These are phyloP conservation scores for Macadamia integrifolia DNA, from an alignment of 164 flowering plant genomes.

Conservation along the genomic window DNA sequence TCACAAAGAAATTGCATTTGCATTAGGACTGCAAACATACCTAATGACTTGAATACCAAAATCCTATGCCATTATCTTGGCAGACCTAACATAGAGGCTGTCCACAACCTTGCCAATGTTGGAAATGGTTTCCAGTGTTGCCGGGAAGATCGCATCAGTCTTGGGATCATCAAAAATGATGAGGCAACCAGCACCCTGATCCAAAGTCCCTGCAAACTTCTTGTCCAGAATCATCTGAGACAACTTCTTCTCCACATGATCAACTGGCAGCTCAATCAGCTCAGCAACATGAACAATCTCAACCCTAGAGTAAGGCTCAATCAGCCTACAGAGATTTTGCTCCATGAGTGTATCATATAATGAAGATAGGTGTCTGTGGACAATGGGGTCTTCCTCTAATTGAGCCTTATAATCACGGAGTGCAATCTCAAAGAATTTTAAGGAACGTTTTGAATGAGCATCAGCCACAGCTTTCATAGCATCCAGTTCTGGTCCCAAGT, in stretches of 20 bases:
- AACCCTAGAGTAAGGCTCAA: conserved; percentile 61
- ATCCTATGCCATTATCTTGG: conserved; percentile 23
- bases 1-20: no score
- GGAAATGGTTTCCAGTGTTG: conserved; percentile 33
- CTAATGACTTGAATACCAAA: neutral
- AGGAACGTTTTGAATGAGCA: conserved; percentile 42
- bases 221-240: conserved; percentile 30
- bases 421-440: conserved; percentile 45
- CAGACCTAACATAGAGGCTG: conserved; percentile 36
- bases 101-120: conserved; percentile 32
- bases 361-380: conserved; percentile 27
- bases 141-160: conserved; percentile 51
- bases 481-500: conserved; percentile 23
- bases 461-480: conserved; percentile 28
- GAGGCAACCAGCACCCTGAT: conserved; percentile 64
- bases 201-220: conserved; percentile 47
- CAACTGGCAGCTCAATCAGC: conserved; percentile 50
- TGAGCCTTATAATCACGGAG: conserved; percentile 23
- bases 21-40: no score
- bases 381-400: conserved; percentile 28
- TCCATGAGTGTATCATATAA: conserved; percentile 57
- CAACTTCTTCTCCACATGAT: conserved; percentile 48
- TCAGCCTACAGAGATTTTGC: conserved; percentile 57
- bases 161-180: conserved; percentile 55
- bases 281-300: conserved; percentile 53